Conservation (phyloP, 2,329 filamentous ascomycete species). For the Aplosporella prunicola region DNA sequence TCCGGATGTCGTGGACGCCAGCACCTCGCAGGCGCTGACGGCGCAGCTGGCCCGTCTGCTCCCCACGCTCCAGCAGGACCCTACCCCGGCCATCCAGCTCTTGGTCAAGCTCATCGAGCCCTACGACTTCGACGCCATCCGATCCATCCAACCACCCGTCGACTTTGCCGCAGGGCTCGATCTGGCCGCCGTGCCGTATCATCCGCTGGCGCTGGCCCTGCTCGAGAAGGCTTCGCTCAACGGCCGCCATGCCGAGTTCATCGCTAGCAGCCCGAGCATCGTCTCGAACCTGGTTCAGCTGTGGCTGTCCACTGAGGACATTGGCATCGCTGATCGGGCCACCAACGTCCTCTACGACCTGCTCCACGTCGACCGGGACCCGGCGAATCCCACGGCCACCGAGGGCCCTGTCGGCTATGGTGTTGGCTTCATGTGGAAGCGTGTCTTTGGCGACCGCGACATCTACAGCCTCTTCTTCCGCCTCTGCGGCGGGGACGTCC, state of each 20-base stretch:
- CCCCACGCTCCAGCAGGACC: constrained; percentile 48
- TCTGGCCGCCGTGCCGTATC: constrained; percentile 41
- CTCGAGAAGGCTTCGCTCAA: constrained; percentile 46
- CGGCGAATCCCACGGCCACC: constrained; percentile 14
- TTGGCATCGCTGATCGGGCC: constrained; percentile 46
- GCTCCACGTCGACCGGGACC: constrained; percentile 37
- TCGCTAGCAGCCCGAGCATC: constrained; percentile 48
- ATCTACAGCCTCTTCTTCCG: constrained; percentile 50
- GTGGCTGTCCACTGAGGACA: constrained; percentile 49
- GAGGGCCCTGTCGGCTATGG: constrained; percentile 16
- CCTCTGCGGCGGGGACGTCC: constrained; percentile 39
- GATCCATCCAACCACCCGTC: constrained; percentile 29
- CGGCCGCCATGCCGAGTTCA: constrained; percentile 46
- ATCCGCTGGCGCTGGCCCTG: constrained; percentile 46
- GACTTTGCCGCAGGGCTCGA: constrained; percentile 48
- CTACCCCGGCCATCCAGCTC: constrained; percentile 45
- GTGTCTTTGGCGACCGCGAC: constrained; percentile 51
- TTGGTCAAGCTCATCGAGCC: constrained; percentile 41
- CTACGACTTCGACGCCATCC: constrained; percentile 29
- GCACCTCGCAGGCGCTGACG: constrained; percentile 26
- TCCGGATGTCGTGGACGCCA: constrained; percentile 19
- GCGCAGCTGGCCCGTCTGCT: constrained; percentile 42
- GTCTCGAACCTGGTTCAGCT: constrained; percentile 46
- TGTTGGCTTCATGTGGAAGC: constrained; percentile 47
- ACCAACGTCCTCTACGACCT: constrained; percentile 44